Percentiles rank a stretch among this genome's conserved stretches.
These are phyloP conservation scores for Ajuga chamaepitys DNA, from an alignment of 257 asterid species.

Conservation along the genomic window DNA sequence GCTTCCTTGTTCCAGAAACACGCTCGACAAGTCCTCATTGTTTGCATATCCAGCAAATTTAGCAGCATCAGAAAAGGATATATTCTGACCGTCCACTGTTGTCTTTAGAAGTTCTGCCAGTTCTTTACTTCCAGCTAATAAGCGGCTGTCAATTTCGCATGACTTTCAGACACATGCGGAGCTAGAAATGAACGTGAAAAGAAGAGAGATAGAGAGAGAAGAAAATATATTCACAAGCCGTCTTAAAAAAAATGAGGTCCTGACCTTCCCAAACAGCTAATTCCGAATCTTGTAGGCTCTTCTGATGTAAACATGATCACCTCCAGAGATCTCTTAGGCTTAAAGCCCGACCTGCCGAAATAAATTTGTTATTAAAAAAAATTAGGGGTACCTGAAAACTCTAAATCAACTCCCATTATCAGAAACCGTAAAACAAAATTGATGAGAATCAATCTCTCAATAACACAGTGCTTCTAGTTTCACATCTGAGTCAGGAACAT, in stretches of 20 bases:
- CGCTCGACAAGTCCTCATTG: conserved; percentile 45
- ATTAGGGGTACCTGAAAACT: neutral
- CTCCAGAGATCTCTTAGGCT: conserved; percentile 84
- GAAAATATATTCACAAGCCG: too few species aligned
- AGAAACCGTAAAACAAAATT: neutral
- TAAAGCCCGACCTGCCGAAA: conserved; percentile 62
- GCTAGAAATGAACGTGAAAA: neutral
- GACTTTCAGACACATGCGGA: conserved; percentile 15
- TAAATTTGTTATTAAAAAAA: neutral
- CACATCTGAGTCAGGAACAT: neutral
- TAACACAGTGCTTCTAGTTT: neutral
- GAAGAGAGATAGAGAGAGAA: neutral
- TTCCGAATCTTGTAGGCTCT: conserved; percentile 97
- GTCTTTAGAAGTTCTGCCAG: conserved; percentile 52
- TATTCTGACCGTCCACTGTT: conserved; percentile 56
- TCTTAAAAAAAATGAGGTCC: neutral
- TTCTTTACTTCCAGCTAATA: conserved; percentile 74
- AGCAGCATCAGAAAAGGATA: conserved; percentile 71
- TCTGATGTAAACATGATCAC: conserved; percentile 98
- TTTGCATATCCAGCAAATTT: conserved; percentile 58
- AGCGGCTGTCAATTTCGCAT: conserved; percentile 58
- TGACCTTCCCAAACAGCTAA: conserved; percentile 96
- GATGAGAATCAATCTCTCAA: neutral
- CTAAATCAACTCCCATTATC: neutral
- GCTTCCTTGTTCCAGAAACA: conserved; percentile 61